Evolutionary conservation across 225 moss, liverwort and hornwort species (phyloP), one percentile per base, ranked within the genome.

Genomic region (Thuidium tamariscinum): DNA sequence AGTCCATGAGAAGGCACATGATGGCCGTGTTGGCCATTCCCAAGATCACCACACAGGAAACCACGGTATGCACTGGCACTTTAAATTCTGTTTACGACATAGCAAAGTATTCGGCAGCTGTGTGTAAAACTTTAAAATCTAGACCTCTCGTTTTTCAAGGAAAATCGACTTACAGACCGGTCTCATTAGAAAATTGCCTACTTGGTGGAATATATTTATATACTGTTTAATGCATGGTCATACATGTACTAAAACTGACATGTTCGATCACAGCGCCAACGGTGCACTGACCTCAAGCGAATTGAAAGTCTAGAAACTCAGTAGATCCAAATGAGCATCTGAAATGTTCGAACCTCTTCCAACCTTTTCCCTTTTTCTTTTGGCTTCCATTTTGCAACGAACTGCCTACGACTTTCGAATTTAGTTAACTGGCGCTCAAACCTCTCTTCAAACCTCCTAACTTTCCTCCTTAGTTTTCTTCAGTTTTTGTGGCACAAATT

Each of bases 1-100:
- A 93, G 79, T 89, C 91, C 52, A 91, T 91, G 91, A 76, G 93
- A 18, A 87, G 89, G 29, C 93, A 93, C 75, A 89, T 91, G 91
- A 89, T 91, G 91, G 86, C 93, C 4, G 93, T 91, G 36, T 68
- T 93, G 44, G 90, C 90, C 54, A 91, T 93, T 8, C 91, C 93
- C 5, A 91, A 89, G 77, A 87, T 91, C 13, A 86, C 93, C 5
- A 79, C 89, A 12, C 70, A 87, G 34, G 16, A 77, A 32, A 85
- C 84, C 15, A 77, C 65, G 77, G 85, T 76, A 80, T 59, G 39
- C 75, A n/a, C 51, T 21, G 21, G 34, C 18, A 44, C 17, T 44
- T 29, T 2, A 44, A 3, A 16, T 46, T 71, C 46, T 18, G 17
- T 46, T 71, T 6, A 29, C 9, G 29, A 46, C 29, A 46, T 46